Evolutionary conservation across 2,329 filamentous ascomycete genomes (phyloP).

Genomic region (Colletotrichum tamarilloi): DNA sequence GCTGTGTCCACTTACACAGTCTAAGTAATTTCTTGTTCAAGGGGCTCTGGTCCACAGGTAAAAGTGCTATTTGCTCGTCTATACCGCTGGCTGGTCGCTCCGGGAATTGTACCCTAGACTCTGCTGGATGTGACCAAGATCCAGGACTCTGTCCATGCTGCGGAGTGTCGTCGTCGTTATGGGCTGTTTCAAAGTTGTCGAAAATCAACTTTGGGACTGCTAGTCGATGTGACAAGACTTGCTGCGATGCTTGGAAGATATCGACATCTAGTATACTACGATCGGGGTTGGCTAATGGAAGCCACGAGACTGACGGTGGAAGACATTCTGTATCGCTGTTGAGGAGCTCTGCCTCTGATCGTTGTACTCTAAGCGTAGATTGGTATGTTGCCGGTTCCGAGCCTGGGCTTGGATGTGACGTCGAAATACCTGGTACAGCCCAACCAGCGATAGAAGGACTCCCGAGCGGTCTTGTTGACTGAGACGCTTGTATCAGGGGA

Average conservation of each 20-base stretch:
- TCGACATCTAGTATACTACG: conserved; percentile 41
- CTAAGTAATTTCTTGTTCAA: conserved; percentile 57
- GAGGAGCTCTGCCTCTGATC: not conserved
- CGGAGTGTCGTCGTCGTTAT: not conserved
- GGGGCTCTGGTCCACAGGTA: conserved; percentile 54
- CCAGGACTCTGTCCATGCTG: not conserved
- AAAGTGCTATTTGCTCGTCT: conserved; percentile 50
- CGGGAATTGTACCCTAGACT: not conserved
- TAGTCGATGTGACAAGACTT: conserved; percentile 40
- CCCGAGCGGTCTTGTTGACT: not conserved
- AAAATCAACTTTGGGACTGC: conserved; percentile 35
- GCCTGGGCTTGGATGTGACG: not conserved
- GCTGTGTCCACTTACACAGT: conserved; percentile 24
- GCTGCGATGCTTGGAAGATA: conserved; percentile 43
- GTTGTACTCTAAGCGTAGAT: not conserved
- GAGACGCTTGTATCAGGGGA: conserved; percentile 36
- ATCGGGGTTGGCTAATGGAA: conserved; percentile 2
- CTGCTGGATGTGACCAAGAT: not conserved
- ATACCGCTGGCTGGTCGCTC: conserved; percentile 13
- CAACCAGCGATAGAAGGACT: not conserved
- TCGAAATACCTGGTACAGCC: not conserved
- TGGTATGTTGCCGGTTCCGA: not conserved
- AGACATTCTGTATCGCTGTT: not conserved
- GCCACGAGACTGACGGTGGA: not conserved
- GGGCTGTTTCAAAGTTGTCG: conserved; percentile 13